These are phyloP conservation scores for Spinacia oleracea DNA, from an alignment of 179 eudicot species.

Conservation along the genomic window DNA sequence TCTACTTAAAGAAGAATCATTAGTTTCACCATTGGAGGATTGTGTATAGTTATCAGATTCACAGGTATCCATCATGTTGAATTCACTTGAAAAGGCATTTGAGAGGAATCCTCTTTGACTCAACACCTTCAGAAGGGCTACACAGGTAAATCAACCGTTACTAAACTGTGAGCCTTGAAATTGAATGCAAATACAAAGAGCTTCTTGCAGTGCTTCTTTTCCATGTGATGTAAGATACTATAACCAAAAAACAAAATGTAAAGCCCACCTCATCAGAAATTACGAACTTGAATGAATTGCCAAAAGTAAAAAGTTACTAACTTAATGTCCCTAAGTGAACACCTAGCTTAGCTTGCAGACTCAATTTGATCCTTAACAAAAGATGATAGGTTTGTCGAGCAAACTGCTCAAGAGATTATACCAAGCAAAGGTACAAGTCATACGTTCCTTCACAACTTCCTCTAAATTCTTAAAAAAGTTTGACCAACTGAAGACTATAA, in stretches of 20 bases:
- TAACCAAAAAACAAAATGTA: constrained; percentile 5
- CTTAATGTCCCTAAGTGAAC: not conserved
- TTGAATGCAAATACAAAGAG: constrained; percentile 11
- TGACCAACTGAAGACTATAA: not conserved
- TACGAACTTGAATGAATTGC: no score
- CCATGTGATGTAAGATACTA: constrained; percentile 5
- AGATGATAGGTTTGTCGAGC: not conserved
- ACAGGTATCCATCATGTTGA: constrained; percentile 38
- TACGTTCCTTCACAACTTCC: not conserved
- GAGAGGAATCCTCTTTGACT: constrained; percentile 75
- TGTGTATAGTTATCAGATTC: constrained; percentile 64
- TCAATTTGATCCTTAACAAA: not conserved
- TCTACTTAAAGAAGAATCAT: constrained; percentile 44
- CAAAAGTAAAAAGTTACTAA: no score
- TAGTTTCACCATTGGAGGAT: constrained; percentile 43
- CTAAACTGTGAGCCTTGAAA: constrained; percentile 12
- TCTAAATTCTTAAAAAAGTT: not conserved
- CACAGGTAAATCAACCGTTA: constrained; percentile 28
- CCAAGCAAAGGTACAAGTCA: not conserved
- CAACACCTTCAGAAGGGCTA: constrained; percentile 80
- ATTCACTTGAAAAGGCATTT: constrained; percentile 47
- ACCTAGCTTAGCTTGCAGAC: not conserved
- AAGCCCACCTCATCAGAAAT: not conserved
- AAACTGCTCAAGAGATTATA: not conserved
- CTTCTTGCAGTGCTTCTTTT: constrained; percentile 19